phyloP scores from a whole-genome alignment of 305 asterid species.

The Petunia hybrid region DNA sequence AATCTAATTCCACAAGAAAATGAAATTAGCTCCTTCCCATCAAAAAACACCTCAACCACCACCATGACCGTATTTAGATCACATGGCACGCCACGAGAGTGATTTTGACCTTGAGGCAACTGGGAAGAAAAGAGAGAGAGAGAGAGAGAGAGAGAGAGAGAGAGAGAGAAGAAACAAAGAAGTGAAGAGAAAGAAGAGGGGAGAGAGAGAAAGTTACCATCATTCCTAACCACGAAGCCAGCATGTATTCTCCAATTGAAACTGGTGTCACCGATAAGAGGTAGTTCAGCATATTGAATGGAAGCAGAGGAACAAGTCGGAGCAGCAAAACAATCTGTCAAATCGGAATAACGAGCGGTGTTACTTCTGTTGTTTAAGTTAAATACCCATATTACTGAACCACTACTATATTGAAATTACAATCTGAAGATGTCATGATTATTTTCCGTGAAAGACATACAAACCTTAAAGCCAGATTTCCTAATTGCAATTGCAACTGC shows the following conservation, averaged over 20 bases:
- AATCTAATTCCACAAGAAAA: background rate
- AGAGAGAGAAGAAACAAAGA: background rate
- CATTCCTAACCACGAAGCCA: conserved; percentile 99
- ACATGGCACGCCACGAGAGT: conserved; percentile 12
- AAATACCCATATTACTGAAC: conserved; percentile 6
- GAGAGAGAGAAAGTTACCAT: conserved; percentile 58
- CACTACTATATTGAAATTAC: background rate
- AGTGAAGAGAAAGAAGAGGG: background rate
- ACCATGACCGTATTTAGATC: conserved; percentile 7
- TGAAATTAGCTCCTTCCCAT: background rate
- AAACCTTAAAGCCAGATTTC: conserved; percentile 97
- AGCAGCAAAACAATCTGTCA: conserved; percentile 92
- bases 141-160: background rate
- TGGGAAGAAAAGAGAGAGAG: background rate
- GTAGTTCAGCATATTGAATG: conserved; percentile 97
- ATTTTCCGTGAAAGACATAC: conserved; percentile 15
- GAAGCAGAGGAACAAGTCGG: conserved; percentile 95
- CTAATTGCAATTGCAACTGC: conserved; percentile 93
- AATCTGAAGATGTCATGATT: background rate
- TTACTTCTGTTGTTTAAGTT: conserved; percentile 29
- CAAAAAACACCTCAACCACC: background rate
- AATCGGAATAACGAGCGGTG: conserved; percentile 19
- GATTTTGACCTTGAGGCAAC: conserved; percentile 7
- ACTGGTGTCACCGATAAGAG: conserved; percentile 96
- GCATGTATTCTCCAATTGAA: conserved; percentile 79